Conservation (phyloP, 164 flowering plant species). For the Hamamelis virginiana region DNA sequence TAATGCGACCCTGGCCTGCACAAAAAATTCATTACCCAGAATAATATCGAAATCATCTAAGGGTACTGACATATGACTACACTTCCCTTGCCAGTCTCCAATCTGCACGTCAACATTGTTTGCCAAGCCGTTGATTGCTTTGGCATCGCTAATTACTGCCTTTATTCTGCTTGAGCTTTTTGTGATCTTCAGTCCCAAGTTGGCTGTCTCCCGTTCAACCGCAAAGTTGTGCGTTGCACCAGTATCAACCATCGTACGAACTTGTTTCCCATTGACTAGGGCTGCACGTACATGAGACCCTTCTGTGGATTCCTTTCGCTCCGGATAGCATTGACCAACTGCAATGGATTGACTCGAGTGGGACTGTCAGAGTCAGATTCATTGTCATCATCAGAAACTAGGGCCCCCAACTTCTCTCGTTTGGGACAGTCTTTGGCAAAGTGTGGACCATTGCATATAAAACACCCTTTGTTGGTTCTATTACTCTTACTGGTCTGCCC, state of each 20-base stretch:
- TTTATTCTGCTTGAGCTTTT: not conserved
- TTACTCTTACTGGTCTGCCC: not conserved
- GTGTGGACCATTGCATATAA: too few relatives aligned
- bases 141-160: not conserved
- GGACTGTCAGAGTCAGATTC: not conserved
- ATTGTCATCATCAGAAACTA: not conserved
- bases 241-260: slow-evolving; percentile 5
- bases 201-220: not conserved
- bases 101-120: not conserved
- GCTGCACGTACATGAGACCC: slow-evolving; percentile 4
- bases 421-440: too few relatives aligned
- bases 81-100: not conserved
- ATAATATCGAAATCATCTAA: too few relatives aligned
- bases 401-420: not conserved
- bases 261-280: not conserved
- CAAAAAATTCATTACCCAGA: slow-evolving; percentile 5
- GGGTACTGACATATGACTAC: not conserved
- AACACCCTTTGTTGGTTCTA: not conserved
- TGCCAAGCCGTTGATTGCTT: too few relatives aligned
- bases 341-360: not conserved
- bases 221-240: slow-evolving; percentile 19
- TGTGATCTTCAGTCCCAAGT: not conserved
- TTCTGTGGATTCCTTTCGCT: not conserved
- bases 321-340: not conserved
- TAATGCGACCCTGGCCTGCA: not conserved